Evolutionary conservation across 164 flowering plant genomes (phyloP).

Genomic region (Annona cherimola): DNA sequence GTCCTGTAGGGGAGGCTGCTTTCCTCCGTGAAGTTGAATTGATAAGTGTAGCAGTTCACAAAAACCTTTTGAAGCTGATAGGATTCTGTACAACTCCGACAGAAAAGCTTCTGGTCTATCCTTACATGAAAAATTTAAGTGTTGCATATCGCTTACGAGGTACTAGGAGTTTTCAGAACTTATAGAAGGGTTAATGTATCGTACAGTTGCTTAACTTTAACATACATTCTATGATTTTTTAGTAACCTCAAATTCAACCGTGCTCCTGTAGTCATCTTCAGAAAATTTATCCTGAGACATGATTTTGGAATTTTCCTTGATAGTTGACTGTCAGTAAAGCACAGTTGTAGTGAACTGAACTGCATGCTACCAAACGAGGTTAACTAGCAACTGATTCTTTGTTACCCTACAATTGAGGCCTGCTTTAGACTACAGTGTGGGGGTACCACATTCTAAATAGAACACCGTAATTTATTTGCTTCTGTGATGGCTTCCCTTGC

Average conservation of each 20-base stretch:
- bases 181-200: neutral
- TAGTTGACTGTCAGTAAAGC: no score
- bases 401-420: neutral
- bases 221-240: no score
- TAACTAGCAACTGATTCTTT: no score
- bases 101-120: slow-evolving; percentile 89
- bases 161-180: slow-evolving; percentile 17
- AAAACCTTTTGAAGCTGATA: slow-evolving; percentile 70
- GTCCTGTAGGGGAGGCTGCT: slow-evolving; percentile 93
- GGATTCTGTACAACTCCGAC: slow-evolving; percentile 94
- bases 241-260: neutral
- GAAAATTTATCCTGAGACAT: neutral
- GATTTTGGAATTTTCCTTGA: neutral
- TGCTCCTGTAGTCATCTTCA: neutral
- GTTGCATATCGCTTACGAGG: slow-evolving; percentile 86
- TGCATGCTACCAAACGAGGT: no score
- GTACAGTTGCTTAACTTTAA: neutral
- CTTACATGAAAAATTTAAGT: slow-evolving; percentile 90
- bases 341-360: neutral
- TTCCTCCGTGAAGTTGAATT: slow-evolving; percentile 96
- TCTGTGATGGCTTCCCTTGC: neutral
- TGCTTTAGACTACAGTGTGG: neutral
- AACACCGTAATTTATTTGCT: neutral
- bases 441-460: neutral
- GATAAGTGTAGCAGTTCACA: slow-evolving; percentile 95